Evolutionary conservation across 1,284 basidiomycete species (phyloP).

Genomic region (Cerrena zonata): DNA sequence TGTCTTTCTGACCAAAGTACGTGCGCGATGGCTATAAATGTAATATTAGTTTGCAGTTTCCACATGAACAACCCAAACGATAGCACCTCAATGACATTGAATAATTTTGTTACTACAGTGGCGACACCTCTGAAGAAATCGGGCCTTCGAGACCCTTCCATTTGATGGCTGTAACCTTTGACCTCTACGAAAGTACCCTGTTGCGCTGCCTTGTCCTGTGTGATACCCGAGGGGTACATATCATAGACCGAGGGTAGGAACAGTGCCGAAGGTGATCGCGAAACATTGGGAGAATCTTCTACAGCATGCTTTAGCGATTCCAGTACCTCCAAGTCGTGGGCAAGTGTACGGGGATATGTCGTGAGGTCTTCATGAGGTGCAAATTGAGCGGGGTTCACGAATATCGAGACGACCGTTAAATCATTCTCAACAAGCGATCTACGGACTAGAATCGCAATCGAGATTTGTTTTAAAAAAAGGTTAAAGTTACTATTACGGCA

Average conservation of each 20-base stretch:
- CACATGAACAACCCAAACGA: neutral
- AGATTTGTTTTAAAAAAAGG: constrained; percentile 4
- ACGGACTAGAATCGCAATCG: constrained; percentile 53
- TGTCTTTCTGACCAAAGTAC: constrained; percentile 98
- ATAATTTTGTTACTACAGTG: constrained; percentile 91
- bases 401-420: constrained; percentile 88
- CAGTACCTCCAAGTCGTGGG: constrained; percentile 58
- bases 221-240: constrained; percentile 88
- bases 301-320: constrained; percentile 28
- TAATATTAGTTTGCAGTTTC: neutral
- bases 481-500: neutral
- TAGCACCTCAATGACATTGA: constrained; percentile 80
- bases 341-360: constrained; percentile 83
- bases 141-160: constrained; percentile 82
- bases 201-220: constrained; percentile 71
- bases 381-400: constrained; percentile 97
- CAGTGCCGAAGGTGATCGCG: constrained; percentile 57
- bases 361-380: constrained; percentile 91
- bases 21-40: constrained; percentile 72
- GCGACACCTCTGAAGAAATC: constrained; percentile 95
- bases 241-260: constrained; percentile 74
- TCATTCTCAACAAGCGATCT: constrained; percentile 76
- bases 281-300: constrained; percentile 12
- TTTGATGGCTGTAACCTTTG: constrained; percentile 78
- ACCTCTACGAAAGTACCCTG: constrained; percentile 89